Base-by-base conservation (phyloP, 768 basidiomycete genomes). In the Tylopilus felleus region DNA sequence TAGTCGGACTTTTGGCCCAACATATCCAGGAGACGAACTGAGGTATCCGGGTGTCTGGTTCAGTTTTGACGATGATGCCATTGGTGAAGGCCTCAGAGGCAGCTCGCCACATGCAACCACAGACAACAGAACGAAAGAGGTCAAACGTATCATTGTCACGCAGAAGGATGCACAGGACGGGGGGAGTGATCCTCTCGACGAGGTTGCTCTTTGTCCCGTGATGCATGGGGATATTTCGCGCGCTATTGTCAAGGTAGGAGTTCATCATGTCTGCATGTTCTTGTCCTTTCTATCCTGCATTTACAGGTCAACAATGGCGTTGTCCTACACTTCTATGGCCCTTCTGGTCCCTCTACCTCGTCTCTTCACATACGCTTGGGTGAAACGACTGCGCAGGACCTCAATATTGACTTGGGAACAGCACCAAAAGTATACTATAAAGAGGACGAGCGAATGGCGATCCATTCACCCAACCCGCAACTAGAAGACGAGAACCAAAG, bases 361-460 rank as follows among this genome's bases (percentile, higher is more conserved):
- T 77, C 81, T 17, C 61, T 92, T 22, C 77, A 82, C 39, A 72
- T 96, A 46, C 75, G 77, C 21, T 66, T 97, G 17, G 85, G 89
- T 22, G 74, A 82, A 60, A 94, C 90, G 7, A 92, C 85, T 8
- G 85, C 87, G 3, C 90, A 96, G 67, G 93, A 94, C 67, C 71
- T 95, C 42, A 80, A 76, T 2, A 74, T 88, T 23, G 90, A 91
- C 57, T 74, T 96, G 19, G 93, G 93, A 7, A 78, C 88, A 14
- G 92, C 93, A 5, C 73, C 84, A 16, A 78, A 86, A 28, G 75
- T 85, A 47, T 87, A 88, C 69, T 90, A 91, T 74, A 93, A 94
- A 67, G 92, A 94, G 51, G 93, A 95, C 62, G 85, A 90, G 57
- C 75, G 90, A 47, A 92, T 93, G 89, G 81, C 81, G 27, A 93